Conservation (phyloP, 768 basidiomycete genomes). For the Suillus placidus region DNA sequence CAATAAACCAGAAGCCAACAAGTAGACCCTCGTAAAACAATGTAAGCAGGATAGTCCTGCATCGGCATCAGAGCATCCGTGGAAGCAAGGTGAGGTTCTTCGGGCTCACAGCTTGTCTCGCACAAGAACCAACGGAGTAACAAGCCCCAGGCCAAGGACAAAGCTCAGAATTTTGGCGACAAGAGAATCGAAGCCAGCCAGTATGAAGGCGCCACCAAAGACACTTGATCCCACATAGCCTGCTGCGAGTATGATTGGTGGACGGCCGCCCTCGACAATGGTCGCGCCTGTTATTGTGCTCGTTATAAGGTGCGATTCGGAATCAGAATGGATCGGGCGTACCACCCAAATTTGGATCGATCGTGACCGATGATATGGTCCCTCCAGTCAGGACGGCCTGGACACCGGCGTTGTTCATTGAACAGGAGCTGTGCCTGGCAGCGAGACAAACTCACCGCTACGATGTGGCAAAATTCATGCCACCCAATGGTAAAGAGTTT, state of each 20-base stretch:
- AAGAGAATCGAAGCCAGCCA: conserved; percentile 86
- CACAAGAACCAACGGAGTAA: conserved; percentile 85
- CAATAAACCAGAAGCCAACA: conserved; percentile 94
- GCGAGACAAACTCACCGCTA: conserved; percentile 53
- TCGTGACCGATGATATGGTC: conserved; percentile 75
- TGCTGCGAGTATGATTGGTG: conserved; percentile 70
- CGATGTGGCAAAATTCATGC: conserved; percentile 87
- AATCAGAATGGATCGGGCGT: conserved; percentile 45
- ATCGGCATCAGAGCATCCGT: conserved; percentile 16
- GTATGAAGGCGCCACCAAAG: conserved; percentile 79
- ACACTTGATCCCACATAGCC: conserved; percentile 85
- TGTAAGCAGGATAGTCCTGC: conserved; percentile 84
- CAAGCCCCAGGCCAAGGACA: conserved; percentile 81
- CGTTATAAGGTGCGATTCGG: not conserved
- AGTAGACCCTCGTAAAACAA: conserved; percentile 82
- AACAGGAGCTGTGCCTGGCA: conserved; percentile 8
- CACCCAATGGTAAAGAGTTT: conserved; percentile 88
- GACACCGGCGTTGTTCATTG: not conserved
- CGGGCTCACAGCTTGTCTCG: conserved; percentile 82
- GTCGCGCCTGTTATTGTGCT: conserved; percentile 25
- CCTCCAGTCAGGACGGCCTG: conserved; percentile 83
- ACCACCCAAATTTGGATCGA: conserved; percentile 79
- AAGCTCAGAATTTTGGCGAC: conserved; percentile 93
- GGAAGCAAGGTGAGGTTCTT: not conserved
- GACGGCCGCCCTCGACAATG: conserved; percentile 75